Conservation (phyloP, 2,329 filamentous ascomycete species). For the Alternaria triticimaculans region DNA sequence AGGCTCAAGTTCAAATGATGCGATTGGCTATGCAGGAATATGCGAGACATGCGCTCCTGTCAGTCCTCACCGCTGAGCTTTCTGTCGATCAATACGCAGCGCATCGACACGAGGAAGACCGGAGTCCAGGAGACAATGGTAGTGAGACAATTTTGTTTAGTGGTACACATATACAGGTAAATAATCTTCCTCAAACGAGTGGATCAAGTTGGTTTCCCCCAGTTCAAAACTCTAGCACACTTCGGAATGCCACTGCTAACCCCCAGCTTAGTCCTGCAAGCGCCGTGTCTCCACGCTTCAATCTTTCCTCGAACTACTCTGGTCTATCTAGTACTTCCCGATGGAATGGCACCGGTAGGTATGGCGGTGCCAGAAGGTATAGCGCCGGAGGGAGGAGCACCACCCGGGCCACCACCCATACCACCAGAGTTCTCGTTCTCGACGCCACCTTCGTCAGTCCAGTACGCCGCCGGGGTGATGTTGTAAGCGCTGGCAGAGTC, state of each 20-base stretch:
- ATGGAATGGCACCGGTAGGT: conserved; percentile 17
- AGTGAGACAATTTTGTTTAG: background rate
- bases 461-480: conserved; percentile 35
- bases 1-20: background rate
- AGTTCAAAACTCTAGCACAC: background rate
- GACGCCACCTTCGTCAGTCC: conserved; percentile 38
- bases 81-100: background rate
- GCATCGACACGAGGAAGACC: background rate
- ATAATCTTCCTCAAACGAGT: conserved; percentile 21
- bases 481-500: conserved; percentile 32
- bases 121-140: background rate
- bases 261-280: background rate
- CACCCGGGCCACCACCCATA: background rate
- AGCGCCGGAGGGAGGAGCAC: conserved; percentile 3
- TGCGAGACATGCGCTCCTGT: background rate
- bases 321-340: background rate
- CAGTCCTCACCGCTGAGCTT: background rate
- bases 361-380: conserved; percentile 12
- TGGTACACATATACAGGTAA: conserved; percentile 20
- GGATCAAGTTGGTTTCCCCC: conserved; percentile 19
- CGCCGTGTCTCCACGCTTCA: background rate
- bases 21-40: background rate
- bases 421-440: conserved; percentile 13
- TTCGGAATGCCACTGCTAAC: background rate
- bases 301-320: conserved; percentile 7